Evolutionary conservation across 495 filamentous ascomycete species (phyloP), one percentile per base, ranked within the genome.

Genomic region (Penicillium argentinense): DNA sequence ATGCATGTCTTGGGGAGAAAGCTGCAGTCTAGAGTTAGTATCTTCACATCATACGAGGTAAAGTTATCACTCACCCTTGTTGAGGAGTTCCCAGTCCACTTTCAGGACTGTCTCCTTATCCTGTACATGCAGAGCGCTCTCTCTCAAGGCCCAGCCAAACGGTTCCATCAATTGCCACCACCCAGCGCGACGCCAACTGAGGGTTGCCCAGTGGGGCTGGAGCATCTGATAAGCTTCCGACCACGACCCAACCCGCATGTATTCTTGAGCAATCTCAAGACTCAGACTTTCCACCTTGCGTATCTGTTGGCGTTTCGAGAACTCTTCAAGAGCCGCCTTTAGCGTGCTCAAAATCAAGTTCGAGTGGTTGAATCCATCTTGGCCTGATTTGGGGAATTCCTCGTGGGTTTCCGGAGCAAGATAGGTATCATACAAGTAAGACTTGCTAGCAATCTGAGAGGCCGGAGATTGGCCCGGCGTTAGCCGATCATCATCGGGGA

Each of bases 51-150:
- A 30, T 21, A 27, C 14, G 21, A 5, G 37, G 14, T 18, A 19
- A 30, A 18, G 22, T 7, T 3, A 12, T 29, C 12, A 36, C 86
- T 64, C 63, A 91, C 86, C 70, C 47, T 67, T 72, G 54, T 83
- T 84, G 48, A 88, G 68, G 24, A 96, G 74, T 59, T 97, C 92
- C 82, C 91, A 92, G 42, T 89, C 84, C n/a, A 92, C 84, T 26
- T 80, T 77, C 21, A 96, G 59, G 8, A 91, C 67, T 11, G 81
- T 77, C 29, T 84, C 83, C 9, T 73, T 73, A 52, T 90, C 81
- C 9, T 82, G 78, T 9, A 75, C 62, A 39, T 77, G 76, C 0
- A 75, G 56, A 3, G 91, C 91, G 50, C 86, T 88, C 46, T 88
- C 75, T 53, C 89, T 79, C 29, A 96, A 71, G 8, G 76, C 73